Evolutionary conservation across 257 asterid genomes (phyloP).

Genomic region (Nicotiana knightiana): DNA sequence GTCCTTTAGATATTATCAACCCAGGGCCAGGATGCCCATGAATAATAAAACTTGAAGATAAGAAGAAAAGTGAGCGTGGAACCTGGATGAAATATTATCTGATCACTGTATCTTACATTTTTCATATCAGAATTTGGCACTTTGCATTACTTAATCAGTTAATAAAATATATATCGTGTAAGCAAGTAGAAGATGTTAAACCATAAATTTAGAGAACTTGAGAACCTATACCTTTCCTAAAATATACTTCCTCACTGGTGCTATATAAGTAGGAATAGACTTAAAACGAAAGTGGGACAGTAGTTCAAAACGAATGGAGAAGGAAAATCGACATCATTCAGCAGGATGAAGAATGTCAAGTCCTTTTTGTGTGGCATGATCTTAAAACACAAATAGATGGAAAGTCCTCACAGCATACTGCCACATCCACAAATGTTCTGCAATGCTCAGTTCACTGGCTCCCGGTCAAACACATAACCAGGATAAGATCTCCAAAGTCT

Average conservation of each 20-base stretch:
- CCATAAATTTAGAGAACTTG: neutral
- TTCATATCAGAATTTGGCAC: neutral
- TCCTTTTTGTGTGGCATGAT: neutral
- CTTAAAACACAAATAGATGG: neutral
- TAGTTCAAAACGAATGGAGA: neutral
- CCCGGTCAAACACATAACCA: neutral
- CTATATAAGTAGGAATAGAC: neutral
- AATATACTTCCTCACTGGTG: neutral
- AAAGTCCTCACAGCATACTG: neutral
- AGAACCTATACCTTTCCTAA: neutral
- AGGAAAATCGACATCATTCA: neutral
- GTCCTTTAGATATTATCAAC: neutral
- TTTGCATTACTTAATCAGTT: neutral
- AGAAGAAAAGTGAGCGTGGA: neutral
- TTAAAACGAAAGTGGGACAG: neutral
- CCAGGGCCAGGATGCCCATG: neutral
- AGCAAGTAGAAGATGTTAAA: neutral
- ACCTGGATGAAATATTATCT: neutral
- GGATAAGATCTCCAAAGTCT: neutral
- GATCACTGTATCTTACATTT: neutral
- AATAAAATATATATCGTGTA: neutral
- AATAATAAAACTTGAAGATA: conserved; percentile 1
- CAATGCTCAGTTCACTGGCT: neutral
- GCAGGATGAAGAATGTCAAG: neutral
- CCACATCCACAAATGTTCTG: neutral